A percentile compares a stretch with the other conserved stretches of the same genome.
Evolutionary conservation across 148 eudicot genomes (phyloP).

Genomic region (Nepenthes gracilis): DNA sequence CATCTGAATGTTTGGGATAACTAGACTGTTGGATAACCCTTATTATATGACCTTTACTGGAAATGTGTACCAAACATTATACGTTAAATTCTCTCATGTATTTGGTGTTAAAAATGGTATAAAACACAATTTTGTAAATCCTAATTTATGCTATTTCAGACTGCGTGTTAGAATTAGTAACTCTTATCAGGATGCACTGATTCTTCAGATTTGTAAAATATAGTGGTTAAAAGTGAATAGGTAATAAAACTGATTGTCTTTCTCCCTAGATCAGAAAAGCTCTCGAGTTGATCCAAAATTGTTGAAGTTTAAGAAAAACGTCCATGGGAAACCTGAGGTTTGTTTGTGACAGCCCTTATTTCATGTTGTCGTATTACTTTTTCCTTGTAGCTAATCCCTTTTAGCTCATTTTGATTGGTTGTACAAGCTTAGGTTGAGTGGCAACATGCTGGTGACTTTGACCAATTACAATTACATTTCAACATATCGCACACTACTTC

Average conservation of each 20-base stretch:
- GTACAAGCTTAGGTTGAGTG: slow-evolving; percentile 41
- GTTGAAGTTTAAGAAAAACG: slow-evolving; percentile 61
- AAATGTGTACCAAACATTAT: no score
- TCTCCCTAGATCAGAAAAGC: slow-evolving; percentile 68
- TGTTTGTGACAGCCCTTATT: slow-evolving; percentile 3
- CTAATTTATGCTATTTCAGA: no score
- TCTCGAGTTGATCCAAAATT: slow-evolving; percentile 44
- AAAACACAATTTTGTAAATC: no score
- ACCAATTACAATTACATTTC: slow-evolving; percentile 52
- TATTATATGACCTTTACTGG: no score
- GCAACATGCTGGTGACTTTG: slow-evolving; percentile 27
- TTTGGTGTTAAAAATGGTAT: no score
- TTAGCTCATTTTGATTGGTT: background rate
- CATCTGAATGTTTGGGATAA: no score
- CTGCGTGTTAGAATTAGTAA: no score
- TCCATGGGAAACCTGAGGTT: slow-evolving; percentile 90
- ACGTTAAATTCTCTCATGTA: no score
- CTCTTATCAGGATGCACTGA: no score
- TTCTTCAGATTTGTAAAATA: no score
- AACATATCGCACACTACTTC: slow-evolving; percentile 86
- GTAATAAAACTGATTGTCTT: slow-evolving; percentile 6
- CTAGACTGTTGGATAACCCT: no score
- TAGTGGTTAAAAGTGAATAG: no score
- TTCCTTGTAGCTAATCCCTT: background rate
- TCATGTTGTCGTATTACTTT: background rate